Evolutionary conservation across 257 asterid genomes (phyloP).

Genomic region (Fraxinus excelsior): DNA sequence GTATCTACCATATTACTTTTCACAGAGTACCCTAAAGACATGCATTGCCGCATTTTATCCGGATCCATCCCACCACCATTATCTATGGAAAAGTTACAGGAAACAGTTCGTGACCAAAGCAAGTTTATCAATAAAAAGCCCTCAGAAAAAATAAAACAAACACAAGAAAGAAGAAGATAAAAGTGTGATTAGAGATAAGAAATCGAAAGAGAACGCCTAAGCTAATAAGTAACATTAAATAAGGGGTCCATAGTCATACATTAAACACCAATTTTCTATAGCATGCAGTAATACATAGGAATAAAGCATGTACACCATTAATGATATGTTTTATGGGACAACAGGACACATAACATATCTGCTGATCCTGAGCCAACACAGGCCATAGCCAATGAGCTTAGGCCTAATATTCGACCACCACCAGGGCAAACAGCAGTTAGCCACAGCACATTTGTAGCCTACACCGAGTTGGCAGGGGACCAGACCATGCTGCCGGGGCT

Average conservation of each 20-base stretch:
- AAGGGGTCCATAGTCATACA: neutral
- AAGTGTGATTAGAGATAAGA: neutral
- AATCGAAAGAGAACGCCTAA: neutral
- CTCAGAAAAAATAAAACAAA: neutral
- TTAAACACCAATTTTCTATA: neutral
- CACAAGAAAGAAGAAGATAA: neutral
- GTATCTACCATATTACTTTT: slow-evolving; percentile 80
- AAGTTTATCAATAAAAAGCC: slow-evolving; percentile 11
- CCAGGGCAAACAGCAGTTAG: neutral
- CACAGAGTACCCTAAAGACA: slow-evolving; percentile 96
- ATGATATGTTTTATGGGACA: neutral
- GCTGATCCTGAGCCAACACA: neutral
- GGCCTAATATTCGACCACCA: neutral
- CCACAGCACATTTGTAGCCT: neutral
- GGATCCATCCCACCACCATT: slow-evolving; percentile 98
- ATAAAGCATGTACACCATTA: neutral
- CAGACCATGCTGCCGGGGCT: neutral
- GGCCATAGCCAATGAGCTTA: neutral
- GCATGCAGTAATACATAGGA: neutral
- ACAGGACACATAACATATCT: neutral
- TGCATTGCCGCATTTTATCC: slow-evolving; percentile 88
- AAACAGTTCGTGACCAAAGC: slow-evolving; percentile 4
- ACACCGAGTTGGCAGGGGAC: neutral
- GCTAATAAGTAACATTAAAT: neutral
- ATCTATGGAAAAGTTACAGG: slow-evolving; percentile 43